A percentile compares a stretch with the other conserved stretches of the same genome.
Evolutionary conservation across 1,284 basidiomycete species (phyloP).

Genomic region (Ganoderma lucidum): DNA sequence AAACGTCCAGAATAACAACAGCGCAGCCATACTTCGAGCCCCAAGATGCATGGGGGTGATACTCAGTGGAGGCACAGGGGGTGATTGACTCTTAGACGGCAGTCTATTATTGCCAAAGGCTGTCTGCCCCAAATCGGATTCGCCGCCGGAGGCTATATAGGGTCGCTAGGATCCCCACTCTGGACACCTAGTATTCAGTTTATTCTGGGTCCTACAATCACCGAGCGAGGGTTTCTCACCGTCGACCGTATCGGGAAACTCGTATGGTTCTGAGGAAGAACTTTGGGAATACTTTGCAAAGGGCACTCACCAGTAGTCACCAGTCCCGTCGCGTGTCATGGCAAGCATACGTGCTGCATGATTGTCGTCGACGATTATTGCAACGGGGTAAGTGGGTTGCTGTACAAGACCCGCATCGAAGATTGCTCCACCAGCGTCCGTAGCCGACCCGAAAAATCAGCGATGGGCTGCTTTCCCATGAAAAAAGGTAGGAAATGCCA

Average conservation of each 20-base stretch:
- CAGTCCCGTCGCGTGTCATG: background rate
- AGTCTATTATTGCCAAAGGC: background rate
- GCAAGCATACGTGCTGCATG: background rate
- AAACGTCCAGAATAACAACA: background rate
- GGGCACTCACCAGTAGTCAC: slow-evolving; percentile 1
- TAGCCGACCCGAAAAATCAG: background rate
- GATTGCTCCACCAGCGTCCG: background rate
- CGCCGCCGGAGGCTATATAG: background rate
- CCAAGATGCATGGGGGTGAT: background rate
- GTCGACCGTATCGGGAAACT: background rate
- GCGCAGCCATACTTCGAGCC: background rate
- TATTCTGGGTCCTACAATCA: slow-evolving; percentile 11
- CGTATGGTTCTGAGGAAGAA: slow-evolving; percentile 3
- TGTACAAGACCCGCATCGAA: background rate
- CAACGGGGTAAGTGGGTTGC: background rate
- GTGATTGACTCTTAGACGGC: slow-evolving; percentile 9
- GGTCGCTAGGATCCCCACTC: background rate
- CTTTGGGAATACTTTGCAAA: background rate
- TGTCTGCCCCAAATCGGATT: background rate
- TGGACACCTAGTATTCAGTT: background rate
- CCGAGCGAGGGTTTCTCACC: background rate
- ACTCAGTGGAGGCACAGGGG: background rate
- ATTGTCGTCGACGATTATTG: background rate
- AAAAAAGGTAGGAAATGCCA: too few relatives aligned
- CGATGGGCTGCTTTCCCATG: background rate